Base-by-base conservation (phyloP, 176 grass and related monocot genomes). In the Phoenix roebelenii region DNA sequence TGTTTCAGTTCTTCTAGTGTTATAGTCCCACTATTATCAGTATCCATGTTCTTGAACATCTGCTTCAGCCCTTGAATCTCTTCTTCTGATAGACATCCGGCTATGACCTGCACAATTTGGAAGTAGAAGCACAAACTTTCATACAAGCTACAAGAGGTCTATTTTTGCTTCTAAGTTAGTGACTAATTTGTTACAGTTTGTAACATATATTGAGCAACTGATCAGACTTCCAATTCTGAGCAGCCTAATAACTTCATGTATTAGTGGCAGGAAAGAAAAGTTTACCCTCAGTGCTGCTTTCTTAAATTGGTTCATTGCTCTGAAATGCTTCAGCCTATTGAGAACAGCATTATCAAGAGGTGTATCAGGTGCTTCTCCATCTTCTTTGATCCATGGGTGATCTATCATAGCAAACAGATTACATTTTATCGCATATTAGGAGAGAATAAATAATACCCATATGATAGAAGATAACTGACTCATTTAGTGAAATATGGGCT, bases 381-480 rank as follows among this genome's bases (percentile, higher is more conserved):
- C 89, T 77, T 89, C 89, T 79, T 89, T 95, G 75, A 95, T 95
- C 89, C 89, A 95, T 3, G 89, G 82, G 59, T 95, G 85, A 61
- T 89, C 89, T 89, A 49, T 39, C 25, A 48, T 16, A 62, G 28
- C 16, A 65, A 22, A 64, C 22, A 17, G 18, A 22, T 56, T 25
- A 0, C 14, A 16, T 9, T 65, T 49, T 19, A 22, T 20, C 18
- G 9, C 2, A 44, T 23, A 44, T 44, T 44, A 14, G 7, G 9
- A 44, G 0, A 44, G 35, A 44, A 14, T 12, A 39, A 12, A 44
- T 12, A 12, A 44, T 44, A 44, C 35, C 7, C 35, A 44, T 14
- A 44, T 9, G 6, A 44, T 7, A 3, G 2, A 44, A 44, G 9
- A 44, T 12, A 12, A 44, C 10, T 14, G 10, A 44, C 9, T 44